Base-by-base conservation (phyloP, 2,329 filamentous ascomycete species). In the Cladorrhinum sp. region DNA sequence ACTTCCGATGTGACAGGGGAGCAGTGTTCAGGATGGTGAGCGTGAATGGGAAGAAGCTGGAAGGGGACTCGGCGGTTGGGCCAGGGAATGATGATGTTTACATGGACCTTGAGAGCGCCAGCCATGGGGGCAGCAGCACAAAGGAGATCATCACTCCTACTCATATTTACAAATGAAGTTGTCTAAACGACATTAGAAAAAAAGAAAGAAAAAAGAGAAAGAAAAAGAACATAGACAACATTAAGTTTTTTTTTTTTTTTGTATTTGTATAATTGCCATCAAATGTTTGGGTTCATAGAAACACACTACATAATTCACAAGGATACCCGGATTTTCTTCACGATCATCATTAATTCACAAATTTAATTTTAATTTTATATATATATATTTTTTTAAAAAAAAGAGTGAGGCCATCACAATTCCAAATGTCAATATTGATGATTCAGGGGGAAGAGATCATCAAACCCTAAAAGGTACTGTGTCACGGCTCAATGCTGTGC, bases 101-200 rank as follows among this genome's bases (percentile, higher is more conserved):
- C n/a, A 56, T 59, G n/a, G 58, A 62, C 50, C 22, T 62, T 10
- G 63, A 61, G 38, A 61, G 56, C 13, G 60, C 57, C 29, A 61
- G 56, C 9, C 41, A 50, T 8, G 52, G 52, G 18, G 45, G 50
- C n/a, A 59, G 57, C 41, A 59, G 57, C 23, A 59, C 57, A 3
- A 36, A 22, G 24, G 55, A 50, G 32, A 51, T 50, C 22, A 24
- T 45, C 36, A 10, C 25, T 36, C 6, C 32, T 13, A 12, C 4
- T 36, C 32, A 36, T 36, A 12, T 36, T 36, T 16, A 27, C 8
- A 12, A 23, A 22, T 10, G 38, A 29, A 8, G n/a, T 25, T 49
- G 22, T 36, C 45, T 27, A n/a, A 32, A 1, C 6, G 22, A 38
- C 52, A 36, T 36, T 13, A 36, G 3, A 10, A 16, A 18, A 38